These are phyloP conservation scores for Geotrichum australiense DNA, from an alignment of 1,139 yeast genomes.

Conservation along the genomic window DNA sequence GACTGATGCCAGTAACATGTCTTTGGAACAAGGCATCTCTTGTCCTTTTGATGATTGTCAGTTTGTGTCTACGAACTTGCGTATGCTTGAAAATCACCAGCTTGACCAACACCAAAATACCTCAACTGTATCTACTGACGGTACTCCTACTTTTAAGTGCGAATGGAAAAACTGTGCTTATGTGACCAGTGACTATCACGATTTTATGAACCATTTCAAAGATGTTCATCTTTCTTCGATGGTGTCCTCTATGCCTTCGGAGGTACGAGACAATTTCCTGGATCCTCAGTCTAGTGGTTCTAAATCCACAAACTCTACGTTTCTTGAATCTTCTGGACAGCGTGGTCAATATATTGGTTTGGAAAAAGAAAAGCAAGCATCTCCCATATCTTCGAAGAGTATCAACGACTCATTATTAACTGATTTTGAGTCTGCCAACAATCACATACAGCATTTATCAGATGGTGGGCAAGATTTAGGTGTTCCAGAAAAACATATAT, in stretches of 20 bases:
- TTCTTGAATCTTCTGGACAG: not conserved
- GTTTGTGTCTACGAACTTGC: slow-evolving; percentile 23
- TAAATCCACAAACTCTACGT: not conserved
- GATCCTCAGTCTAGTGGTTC: not conserved
- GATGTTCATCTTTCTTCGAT: slow-evolving; percentile 40
- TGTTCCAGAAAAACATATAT: slow-evolving; percentile 32
- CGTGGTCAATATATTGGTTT: too few relatives aligned
- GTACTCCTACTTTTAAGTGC: slow-evolving; percentile 40
- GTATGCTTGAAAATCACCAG: slow-evolving; percentile 36
- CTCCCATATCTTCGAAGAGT: too few relatives aligned
- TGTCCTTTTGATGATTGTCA: slow-evolving; percentile 33
- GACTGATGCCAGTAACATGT: too few relatives aligned
- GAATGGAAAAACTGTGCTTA: slow-evolving; percentile 70
- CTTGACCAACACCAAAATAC: slow-evolving; percentile 43
- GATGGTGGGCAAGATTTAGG: too few relatives aligned
- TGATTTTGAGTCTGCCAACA: too few relatives aligned
- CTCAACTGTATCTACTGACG: slow-evolving; percentile 15
- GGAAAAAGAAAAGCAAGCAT: not conserved
- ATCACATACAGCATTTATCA: too few relatives aligned
- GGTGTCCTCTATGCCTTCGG: too few relatives aligned
- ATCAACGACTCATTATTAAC: too few relatives aligned
- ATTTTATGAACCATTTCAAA: slow-evolving; percentile 55
- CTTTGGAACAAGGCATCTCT: too few relatives aligned
- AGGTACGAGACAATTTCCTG: too few relatives aligned
- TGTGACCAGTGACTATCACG: slow-evolving; percentile 44